Conservation (phyloP, 2,329 filamentous ascomycete species). For the Cladosporium oxysporum region DNA sequence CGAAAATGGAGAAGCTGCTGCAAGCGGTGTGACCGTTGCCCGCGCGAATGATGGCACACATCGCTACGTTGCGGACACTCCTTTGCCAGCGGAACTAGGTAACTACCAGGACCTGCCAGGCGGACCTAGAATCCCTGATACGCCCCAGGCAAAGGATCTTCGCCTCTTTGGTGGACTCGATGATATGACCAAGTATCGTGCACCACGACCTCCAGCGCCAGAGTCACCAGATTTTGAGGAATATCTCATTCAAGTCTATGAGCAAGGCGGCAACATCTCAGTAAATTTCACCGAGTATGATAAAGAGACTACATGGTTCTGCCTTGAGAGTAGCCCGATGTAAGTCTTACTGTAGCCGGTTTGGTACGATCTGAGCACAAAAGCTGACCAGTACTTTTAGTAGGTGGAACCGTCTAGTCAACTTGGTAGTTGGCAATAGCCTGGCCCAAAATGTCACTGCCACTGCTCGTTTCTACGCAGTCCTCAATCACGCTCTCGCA, state of each 20-base stretch:
- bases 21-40: conserved; percentile 27
- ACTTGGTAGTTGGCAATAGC: conserved; percentile 28
- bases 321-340: conserved; percentile 32
- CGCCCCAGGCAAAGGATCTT: conserved; percentile 32
- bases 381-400: conserved; percentile 10
- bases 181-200: conserved; percentile 30
- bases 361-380: not conserved
- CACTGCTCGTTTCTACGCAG: conserved; percentile 34
- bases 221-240: conserved; percentile 29
- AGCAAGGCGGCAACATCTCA: conserved; percentile 33
- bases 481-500: conserved; percentile 35
- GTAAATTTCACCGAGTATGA: conserved; percentile 30
- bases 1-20: not conserved
- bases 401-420: conserved; percentile 33
- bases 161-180: conserved; percentile 31
- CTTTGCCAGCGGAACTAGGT: conserved; percentile 25
- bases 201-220: conserved; percentile 28
- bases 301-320: conserved; percentile 33
- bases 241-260: conserved; percentile 28
- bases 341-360: conserved; percentile 1
- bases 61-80: conserved; percentile 31
- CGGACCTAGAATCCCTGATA: conserved; percentile 30
- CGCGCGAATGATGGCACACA: conserved; percentile 32
- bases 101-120: conserved; percentile 33
- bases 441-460: conserved; percentile 29